Conservation (phyloP, 139 green algal genomes). For the Haematococcus lacustris region DNA sequence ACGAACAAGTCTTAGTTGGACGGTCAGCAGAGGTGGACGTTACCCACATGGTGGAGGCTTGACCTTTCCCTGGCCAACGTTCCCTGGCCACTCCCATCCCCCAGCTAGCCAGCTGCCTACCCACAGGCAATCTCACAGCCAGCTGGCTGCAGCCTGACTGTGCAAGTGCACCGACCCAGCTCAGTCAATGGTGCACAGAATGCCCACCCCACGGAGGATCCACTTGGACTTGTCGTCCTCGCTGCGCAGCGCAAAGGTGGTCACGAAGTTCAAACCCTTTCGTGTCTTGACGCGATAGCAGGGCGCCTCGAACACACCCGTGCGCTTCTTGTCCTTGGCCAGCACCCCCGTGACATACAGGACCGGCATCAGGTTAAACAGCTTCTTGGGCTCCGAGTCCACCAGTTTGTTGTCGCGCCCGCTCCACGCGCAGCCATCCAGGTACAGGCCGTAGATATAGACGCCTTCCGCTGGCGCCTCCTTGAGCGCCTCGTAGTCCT, state of each 20-base stretch:
- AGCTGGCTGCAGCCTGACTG: too few relatives aligned
- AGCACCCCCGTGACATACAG: slow-evolving; percentile 82
- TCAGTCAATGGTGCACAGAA: slow-evolving; percentile 84
- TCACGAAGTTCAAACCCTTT: slow-evolving; percentile 82
- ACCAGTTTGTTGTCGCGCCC: slow-evolving; percentile 74
- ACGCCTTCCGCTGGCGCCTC: slow-evolving; percentile 79
- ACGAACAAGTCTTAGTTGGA: too few relatives aligned
- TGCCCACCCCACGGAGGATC: slow-evolving; percentile 72
- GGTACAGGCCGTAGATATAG: slow-evolving; percentile 86
- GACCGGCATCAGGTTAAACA: slow-evolving; percentile 80
- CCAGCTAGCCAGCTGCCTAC: too few relatives aligned
- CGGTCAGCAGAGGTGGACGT: too few relatives aligned
- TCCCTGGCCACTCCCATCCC: too few relatives aligned
- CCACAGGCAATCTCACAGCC: too few relatives aligned
- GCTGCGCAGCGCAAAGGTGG: slow-evolving; percentile 73
- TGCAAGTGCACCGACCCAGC: too few relatives aligned
- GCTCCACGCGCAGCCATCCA: slow-evolving; percentile 87
- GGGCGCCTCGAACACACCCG: slow-evolving; percentile 69
- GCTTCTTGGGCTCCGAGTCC: slow-evolving; percentile 87
- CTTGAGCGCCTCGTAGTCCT: slow-evolving; percentile 76
- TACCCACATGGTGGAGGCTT: too few relatives aligned
- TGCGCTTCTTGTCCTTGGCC: slow-evolving; percentile 64
- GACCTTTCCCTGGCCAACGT: too few relatives aligned
- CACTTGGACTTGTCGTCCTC: slow-evolving; percentile 79
- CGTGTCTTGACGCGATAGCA: slow-evolving; percentile 77